Conservation (phyloP, 352 stramenopile genomes). For the Plasmopara viticola region DNA sequence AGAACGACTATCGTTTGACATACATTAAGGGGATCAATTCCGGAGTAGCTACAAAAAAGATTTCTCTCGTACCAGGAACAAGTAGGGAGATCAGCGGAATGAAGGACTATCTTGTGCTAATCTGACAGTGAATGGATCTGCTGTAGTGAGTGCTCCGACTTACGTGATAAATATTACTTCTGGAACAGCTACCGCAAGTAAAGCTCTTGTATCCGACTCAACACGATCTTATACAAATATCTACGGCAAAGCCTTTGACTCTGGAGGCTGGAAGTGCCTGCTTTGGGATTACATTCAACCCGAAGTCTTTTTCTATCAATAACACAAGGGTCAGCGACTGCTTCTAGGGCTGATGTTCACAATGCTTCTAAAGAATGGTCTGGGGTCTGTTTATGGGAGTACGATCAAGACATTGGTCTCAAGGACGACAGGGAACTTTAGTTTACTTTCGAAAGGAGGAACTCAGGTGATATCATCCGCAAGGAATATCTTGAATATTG, state of each 20-base stretch:
- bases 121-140: too few species aligned
- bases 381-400: background rate
- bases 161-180: too few species aligned
- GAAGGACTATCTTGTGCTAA: too few species aligned
- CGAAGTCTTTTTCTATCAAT: background rate
- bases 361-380: background rate
- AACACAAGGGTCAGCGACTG: background rate
- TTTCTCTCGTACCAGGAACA: too few species aligned
- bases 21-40: slow-evolving; percentile 1
- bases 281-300: background rate
- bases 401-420: background rate
- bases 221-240: slow-evolving; percentile 1
- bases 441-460: background rate
- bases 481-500: slow-evolving; percentile 1
- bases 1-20: slow-evolving; percentile 6
- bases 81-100: too few species aligned
- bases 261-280: background rate
- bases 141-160: too few species aligned
- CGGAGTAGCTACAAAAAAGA: background rate
- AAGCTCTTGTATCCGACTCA: background rate
- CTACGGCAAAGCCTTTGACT: background rate
- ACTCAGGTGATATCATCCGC: background rate
- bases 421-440: background rate
- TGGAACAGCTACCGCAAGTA: background rate
- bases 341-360: background rate